Evolutionary conservation across 176 grass and related monocot genomes (phyloP).

Genomic region (Alopecurus myosuroides): DNA sequence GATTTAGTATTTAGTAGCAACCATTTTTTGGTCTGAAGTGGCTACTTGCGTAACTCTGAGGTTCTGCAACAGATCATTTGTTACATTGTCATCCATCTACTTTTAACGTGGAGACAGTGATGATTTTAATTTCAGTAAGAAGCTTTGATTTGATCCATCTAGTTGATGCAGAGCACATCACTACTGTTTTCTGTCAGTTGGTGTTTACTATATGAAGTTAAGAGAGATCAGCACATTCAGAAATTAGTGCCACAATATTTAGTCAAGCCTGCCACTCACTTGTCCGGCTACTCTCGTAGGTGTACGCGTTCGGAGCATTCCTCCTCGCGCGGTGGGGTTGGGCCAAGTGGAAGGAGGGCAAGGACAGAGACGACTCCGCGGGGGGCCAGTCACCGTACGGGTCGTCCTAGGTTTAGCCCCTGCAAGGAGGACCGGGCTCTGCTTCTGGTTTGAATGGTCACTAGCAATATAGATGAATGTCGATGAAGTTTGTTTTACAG

Average conservation of each 20-base stretch:
- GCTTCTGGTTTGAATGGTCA: too few relatives aligned
- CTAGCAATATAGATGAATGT: too few relatives aligned
- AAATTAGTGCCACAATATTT: too few relatives aligned
- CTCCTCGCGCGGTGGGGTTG: conserved; percentile 63
- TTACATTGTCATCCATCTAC: too few relatives aligned
- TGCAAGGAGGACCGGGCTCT: too few relatives aligned
- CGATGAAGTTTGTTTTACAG: too few relatives aligned
- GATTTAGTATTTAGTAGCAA: background rate
- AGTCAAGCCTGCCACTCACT: too few relatives aligned
- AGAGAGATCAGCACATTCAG: too few relatives aligned
- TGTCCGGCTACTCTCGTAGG: conserved; percentile 38
- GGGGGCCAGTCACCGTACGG: conserved; percentile 13
- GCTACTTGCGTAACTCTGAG: too few relatives aligned
- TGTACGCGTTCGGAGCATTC: conserved; percentile 75
- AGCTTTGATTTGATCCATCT: background rate
- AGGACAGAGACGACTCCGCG: conserved; percentile 33
- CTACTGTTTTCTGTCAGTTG: background rate
- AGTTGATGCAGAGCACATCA: background rate
- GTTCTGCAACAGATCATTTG: background rate
- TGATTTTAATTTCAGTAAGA: too few relatives aligned
- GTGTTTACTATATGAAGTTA: background rate
- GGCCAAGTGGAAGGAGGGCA: conserved; percentile 63
- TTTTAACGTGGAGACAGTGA: too few relatives aligned
- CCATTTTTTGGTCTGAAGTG: background rate
- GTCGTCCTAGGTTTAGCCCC: too few relatives aligned